Evolutionary conservation across 1,284 basidiomycete genomes (phyloP).

Genomic region (Somion occarium): DNA sequence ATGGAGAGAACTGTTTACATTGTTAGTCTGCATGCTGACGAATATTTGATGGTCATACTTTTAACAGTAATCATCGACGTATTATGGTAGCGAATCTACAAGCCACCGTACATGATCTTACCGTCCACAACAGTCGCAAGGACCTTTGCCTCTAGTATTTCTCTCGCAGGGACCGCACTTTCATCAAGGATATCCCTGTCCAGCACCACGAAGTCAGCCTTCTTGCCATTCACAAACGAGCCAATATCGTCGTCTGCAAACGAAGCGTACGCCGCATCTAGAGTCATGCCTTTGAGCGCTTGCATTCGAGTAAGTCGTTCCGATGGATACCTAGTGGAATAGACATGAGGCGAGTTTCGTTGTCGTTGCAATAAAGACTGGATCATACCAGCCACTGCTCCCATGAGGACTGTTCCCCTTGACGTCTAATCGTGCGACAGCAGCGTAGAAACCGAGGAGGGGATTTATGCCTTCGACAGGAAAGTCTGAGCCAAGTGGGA

Average conservation of each 20-base stretch:
- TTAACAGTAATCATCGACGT: too few species aligned
- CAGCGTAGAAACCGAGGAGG: slow-evolving; percentile 82
- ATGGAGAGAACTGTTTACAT: too few species aligned
- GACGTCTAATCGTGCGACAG: slow-evolving; percentile 67
- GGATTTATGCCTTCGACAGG: slow-evolving; percentile 85
- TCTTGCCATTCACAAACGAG: slow-evolving; percentile 68
- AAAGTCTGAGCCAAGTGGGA: slow-evolving; percentile 88
- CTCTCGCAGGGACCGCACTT: slow-evolving; percentile 39
- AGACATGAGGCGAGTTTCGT: background rate
- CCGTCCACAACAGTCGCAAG: slow-evolving; percentile 73
- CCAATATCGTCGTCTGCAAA: slow-evolving; percentile 73
- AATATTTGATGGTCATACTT: too few species aligned
- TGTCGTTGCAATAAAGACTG: background rate
- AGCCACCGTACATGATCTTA: slow-evolving; percentile 56
- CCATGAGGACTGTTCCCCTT: slow-evolving; percentile 82
- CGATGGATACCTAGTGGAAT: slow-evolving; percentile 52
- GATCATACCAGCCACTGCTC: slow-evolving; percentile 62
- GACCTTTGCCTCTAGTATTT: slow-evolving; percentile 54
- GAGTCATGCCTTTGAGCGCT: slow-evolving; percentile 81
- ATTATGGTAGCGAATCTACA: too few species aligned
- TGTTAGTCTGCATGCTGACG: too few species aligned
- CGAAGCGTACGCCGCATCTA: slow-evolving; percentile 82
- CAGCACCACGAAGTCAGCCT: slow-evolving; percentile 83
- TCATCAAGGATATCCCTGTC: slow-evolving; percentile 73
- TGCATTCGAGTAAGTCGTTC: slow-evolving; percentile 73